Conservation (phyloP, 2,329 filamentous ascomycete genomes). For the Diaporthe longicolla region DNA sequence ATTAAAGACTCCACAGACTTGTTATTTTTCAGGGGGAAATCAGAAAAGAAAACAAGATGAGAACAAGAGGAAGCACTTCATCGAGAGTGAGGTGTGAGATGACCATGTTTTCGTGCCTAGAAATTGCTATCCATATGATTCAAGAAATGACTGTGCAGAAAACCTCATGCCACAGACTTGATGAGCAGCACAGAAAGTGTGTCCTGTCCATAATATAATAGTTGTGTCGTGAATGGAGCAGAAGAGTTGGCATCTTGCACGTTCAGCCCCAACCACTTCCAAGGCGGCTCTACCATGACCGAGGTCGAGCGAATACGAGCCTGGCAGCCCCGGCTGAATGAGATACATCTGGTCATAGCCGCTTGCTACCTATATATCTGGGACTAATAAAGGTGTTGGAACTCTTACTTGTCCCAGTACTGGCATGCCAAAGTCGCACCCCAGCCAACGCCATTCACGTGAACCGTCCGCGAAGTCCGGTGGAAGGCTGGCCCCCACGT, state of each 20-base stretch:
- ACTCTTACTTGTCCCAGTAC: not conserved
- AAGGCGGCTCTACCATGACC: not conserved
- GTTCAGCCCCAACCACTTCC: not conserved
- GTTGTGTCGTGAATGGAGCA: not conserved
- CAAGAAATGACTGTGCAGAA: not conserved
- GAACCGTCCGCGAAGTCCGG: not conserved
- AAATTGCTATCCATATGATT: not conserved
- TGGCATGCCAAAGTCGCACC: not conserved
- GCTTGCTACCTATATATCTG: not conserved
- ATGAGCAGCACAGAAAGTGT: not conserved
- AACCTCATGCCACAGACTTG: not conserved
- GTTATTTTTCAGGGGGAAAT: too few species aligned
- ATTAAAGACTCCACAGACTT: not conserved
- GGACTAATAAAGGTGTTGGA: not conserved
- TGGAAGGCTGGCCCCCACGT: constrained; percentile 22
- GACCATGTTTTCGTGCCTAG: not conserved
- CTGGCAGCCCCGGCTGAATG: not conserved
- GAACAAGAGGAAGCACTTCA: too few species aligned
- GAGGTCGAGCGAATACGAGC: not conserved
- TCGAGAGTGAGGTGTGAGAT: not conserved
- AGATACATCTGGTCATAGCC: too few species aligned
- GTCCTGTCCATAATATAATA: too few species aligned
- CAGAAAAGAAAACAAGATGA: not conserved
- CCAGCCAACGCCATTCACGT: constrained; percentile 17
- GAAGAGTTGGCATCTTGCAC: not conserved